Conservation (phyloP, 2,329 filamentous ascomycete species). For the Furcasterigmium furcatum region DNA sequence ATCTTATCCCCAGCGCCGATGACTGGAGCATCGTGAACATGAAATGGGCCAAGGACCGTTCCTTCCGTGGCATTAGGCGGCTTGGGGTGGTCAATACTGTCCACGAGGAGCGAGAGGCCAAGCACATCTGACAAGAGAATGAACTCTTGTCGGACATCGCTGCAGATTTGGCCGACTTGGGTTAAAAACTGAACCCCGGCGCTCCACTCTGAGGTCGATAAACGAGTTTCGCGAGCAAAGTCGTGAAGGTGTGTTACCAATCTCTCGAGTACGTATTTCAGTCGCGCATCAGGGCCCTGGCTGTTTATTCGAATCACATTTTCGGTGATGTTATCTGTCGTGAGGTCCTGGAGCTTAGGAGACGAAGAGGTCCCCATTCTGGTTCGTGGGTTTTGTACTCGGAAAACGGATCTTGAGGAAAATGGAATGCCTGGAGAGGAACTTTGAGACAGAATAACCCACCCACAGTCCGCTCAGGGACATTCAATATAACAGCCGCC, state of each 20-base stretch:
- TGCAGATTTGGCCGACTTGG: slow-evolving; percentile 69
- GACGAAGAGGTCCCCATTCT: no score
- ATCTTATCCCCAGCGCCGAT: slow-evolving; percentile 57
- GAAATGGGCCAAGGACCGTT: slow-evolving; percentile 78
- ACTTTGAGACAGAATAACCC: no score
- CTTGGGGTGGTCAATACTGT: slow-evolving; percentile 82
- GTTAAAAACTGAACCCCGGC: slow-evolving; percentile 69
- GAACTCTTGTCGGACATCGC: slow-evolving; percentile 66
- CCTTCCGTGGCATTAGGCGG: slow-evolving; percentile 68
- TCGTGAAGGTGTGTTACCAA: slow-evolving; percentile 78
- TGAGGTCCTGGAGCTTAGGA: no score
- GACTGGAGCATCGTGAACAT: slow-evolving; percentile 70
- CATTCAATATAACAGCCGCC: no score
- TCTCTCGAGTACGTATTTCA: slow-evolving; percentile 70
- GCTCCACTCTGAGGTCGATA: slow-evolving; percentile 79
- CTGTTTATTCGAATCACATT: slow-evolving; percentile 75
- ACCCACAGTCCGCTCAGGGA: no score
- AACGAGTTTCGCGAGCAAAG: slow-evolving; percentile 74
- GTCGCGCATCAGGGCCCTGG: slow-evolving; percentile 58
- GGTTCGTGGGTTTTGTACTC: no score
- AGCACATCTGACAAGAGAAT: slow-evolving; percentile 80
- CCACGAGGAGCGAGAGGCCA: slow-evolving; percentile 75
- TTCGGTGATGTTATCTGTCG: slow-evolving; percentile 76
- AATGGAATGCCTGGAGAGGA: no score
- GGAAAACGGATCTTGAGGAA: no score